Conservation (phyloP, 2,329 filamentous ascomycete species). For the Aspergillus sp. region DNA sequence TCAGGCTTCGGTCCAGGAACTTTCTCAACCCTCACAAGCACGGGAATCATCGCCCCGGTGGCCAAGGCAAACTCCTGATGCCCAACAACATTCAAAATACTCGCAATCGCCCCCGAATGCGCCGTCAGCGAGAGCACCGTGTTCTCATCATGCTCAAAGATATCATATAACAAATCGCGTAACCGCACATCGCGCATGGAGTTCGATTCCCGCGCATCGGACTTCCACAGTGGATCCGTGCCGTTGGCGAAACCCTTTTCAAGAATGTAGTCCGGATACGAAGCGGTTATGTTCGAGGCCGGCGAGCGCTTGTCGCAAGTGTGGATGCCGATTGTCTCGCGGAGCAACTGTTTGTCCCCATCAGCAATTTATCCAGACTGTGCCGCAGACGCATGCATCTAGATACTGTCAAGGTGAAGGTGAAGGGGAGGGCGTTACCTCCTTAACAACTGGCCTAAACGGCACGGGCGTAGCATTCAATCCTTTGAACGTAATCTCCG, state of each 20-base stretch:
- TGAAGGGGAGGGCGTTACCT: slow-evolving; percentile 27
- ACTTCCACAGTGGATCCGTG: slow-evolving; percentile 46
- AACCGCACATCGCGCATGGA: slow-evolving; percentile 43
- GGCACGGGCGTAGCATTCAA: slow-evolving; percentile 40
- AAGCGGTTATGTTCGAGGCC: slow-evolving; percentile 41
- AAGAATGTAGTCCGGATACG: slow-evolving; percentile 47
- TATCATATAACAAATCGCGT: slow-evolving; percentile 44
- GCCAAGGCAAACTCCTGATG: slow-evolving; percentile 43
- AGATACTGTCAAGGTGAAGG: background rate
- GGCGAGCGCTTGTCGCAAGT: slow-evolving; percentile 54
- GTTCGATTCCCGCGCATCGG: slow-evolving; percentile 44
- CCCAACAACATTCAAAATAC: slow-evolving; percentile 42
- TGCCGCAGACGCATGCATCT: background rate
- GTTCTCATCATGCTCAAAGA: slow-evolving; percentile 44
- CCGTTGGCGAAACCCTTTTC: slow-evolving; percentile 49
- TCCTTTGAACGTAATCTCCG: slow-evolving; percentile 46
- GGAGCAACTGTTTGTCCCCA: slow-evolving; percentile 36
- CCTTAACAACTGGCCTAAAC: slow-evolving; percentile 53
- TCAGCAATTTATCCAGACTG: background rate
- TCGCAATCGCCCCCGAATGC: slow-evolving; percentile 54
- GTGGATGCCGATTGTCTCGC: slow-evolving; percentile 55
- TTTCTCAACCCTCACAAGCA: slow-evolving; percentile 41
- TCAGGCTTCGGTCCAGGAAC: slow-evolving; percentile 11
- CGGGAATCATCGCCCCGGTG: slow-evolving; percentile 48
- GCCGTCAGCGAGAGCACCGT: slow-evolving; percentile 50